A percentile compares a stretch with the other conserved stretches of the same genome.
These are phyloP conservation scores for Entonaema liquescens DNA, from an alignment of 495 filamentous ascomycete genomes.

Conservation along the genomic window DNA sequence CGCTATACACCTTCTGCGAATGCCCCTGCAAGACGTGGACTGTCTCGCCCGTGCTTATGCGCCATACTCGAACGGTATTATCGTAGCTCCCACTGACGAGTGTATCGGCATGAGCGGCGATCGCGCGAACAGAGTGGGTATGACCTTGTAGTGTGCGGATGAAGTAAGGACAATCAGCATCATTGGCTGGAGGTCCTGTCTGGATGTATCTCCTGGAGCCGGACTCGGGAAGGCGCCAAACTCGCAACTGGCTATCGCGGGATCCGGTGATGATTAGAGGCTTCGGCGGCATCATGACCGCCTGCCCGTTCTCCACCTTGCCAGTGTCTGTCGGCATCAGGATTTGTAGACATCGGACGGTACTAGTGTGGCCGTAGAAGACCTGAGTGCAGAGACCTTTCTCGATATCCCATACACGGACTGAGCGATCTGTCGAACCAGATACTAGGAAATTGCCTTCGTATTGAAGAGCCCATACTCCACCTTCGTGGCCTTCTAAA, in stretches of 20 bases:
- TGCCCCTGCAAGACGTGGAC: slow-evolving; percentile 89
- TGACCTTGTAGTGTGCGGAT: slow-evolving; percentile 88
- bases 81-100: slow-evolving; percentile 99
- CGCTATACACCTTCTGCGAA: slow-evolving; percentile 94
- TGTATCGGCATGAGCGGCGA: slow-evolving; percentile 93
- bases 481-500: slow-evolving; percentile 93
- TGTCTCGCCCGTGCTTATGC: slow-evolving; percentile 93
- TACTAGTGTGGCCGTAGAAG: slow-evolving; percentile 97
- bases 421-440: slow-evolving; percentile 93
- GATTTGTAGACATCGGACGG: slow-evolving; percentile 95
- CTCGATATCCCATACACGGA: slow-evolving; percentile 97
- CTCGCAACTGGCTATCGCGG: slow-evolving; percentile 89
- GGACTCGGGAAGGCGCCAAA: slow-evolving; percentile 93
- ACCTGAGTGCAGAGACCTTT: slow-evolving; percentile 89
- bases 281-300: slow-evolving; percentile 87
- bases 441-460: slow-evolving; percentile 94
- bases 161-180: slow-evolving; percentile 92
- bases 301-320: slow-evolving; percentile 72
- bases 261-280: slow-evolving; percentile 98
- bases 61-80: slow-evolving; percentile 95
- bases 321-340: slow-evolving; percentile 85
- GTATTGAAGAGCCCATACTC: slow-evolving; percentile 98
- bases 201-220: slow-evolving; percentile 79
- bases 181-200: slow-evolving; percentile 75
- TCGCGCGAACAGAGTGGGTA: slow-evolving; percentile 94